Evolutionary conservation across 2,329 filamentous ascomycete genomes (phyloP), one percentile per base, ranked within the genome.

Genomic region (Paraphoma chrysanthemicola): DNA sequence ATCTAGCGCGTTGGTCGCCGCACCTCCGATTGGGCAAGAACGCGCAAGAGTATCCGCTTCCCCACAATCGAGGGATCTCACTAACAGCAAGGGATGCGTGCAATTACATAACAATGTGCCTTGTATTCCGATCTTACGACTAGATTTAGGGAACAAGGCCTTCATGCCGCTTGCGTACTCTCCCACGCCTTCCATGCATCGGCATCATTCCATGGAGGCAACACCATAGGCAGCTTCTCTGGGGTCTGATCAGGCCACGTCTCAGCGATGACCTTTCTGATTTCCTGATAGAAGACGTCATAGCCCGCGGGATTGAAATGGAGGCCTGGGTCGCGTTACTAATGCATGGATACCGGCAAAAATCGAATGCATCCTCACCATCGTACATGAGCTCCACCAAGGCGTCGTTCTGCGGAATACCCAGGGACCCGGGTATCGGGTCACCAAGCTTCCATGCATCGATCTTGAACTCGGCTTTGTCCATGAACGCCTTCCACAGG

Each of bases 401-500:
- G 8, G 75, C 79, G 51, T 87, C 83, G 69, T 88, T 89, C 47
- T 83, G 64, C 73, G 86, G 72, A 76, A 85, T 77, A 77, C 86
- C 73, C 73, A 83, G 73, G 76, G 86, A 80, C 75, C 93, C 83
- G 12, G 80, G 75, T 29, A 88, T 69, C 4, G 80, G 76, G 39
- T 82, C 77, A 6, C 80, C 82, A 18, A 57, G 48, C 39, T 70
- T 63, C 73, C 73, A 75, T 1, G 78, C 76, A 12, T 64, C 62
- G 8, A 56, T 46, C 14, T 80, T 72, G 78, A 85, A 88, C 1
- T 82, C 83, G 2, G 82, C 80, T 44, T 85, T 82, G 53, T 86
- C 81, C 88, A 96, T 91, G 67, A 97, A 84, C 0, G 86, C 87
- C 58, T 86, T 84, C 87, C 91, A 96, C 1, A 98, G 83, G 76